Conservation (phyloP, 2,329 filamentous ascomycete species). For the Sphaerostilbella broomeana region DNA sequence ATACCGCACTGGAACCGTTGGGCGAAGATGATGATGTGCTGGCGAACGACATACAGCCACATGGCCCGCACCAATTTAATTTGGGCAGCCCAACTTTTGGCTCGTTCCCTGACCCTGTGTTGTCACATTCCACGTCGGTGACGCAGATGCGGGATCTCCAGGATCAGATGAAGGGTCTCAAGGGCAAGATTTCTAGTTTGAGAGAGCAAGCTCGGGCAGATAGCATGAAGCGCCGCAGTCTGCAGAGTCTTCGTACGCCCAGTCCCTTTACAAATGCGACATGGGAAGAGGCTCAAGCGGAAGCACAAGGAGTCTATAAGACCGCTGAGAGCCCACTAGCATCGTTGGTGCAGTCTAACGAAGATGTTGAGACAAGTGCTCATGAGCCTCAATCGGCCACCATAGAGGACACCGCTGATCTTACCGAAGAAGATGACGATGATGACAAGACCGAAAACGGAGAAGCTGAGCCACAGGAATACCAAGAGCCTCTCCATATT, state of each 20-base stretch:
- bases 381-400: conserved; percentile 1
- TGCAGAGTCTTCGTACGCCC: conserved; percentile 66
- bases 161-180: conserved; percentile 78
- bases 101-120: conserved; percentile 36
- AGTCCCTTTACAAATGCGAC: conserved; percentile 71
- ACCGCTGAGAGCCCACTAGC: conserved; percentile 16
- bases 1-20: conserved; percentile 44
- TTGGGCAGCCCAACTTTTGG: conserved; percentile 42
- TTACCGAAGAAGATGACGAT: conserved; percentile 1
- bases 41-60: conserved; percentile 21
- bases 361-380: neutral
- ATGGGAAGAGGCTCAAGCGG: conserved; percentile 25
- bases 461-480: neutral
- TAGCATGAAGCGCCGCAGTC: conserved; percentile 67
- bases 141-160: conserved; percentile 67
- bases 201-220: conserved; percentile 75
- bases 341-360: neutral
- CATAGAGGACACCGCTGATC: neutral
- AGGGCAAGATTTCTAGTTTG: conserved; percentile 74
- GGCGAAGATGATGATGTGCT: conserved; percentile 41
- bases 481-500: no score
- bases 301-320: conserved; percentile 18
- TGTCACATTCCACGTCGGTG: conserved; percentile 64
- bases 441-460: neutral
- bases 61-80: conserved; percentile 28